A percentile compares a stretch with the other conserved stretches of the same genome.
Evolutionary conservation across 192 early-diverging fungal genomes (phyloP).

Genomic region (Podila minutissima): DNA sequence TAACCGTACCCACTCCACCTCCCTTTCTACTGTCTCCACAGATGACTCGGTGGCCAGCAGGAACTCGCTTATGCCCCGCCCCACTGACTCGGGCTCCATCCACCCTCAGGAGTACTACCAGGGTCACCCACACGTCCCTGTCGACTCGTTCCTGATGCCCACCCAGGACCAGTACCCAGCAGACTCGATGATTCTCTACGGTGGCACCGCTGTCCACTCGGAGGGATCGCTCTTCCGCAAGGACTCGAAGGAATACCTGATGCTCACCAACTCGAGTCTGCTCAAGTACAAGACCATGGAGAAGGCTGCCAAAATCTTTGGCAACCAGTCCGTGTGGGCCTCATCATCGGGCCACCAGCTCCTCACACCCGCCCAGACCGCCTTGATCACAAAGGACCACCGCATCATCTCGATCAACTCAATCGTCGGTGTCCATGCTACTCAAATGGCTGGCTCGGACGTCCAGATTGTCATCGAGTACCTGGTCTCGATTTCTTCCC

Average conservation of each 20-base stretch:
- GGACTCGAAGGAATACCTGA: constrained; percentile 39
- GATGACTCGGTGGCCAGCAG: constrained; percentile 39
- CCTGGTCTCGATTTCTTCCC: constrained; percentile 45
- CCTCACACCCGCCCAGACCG: constrained; percentile 38
- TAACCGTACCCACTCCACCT: constrained; percentile 24
- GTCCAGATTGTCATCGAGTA: constrained; percentile 34
- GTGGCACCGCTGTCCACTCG: constrained; percentile 36
- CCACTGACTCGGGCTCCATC: background rate
- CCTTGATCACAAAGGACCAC: constrained; percentile 36
- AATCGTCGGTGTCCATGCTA: constrained; percentile 33
- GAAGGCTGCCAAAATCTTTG: constrained; percentile 47
- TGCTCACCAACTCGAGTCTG: constrained; percentile 40
- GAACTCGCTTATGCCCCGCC: constrained; percentile 36
- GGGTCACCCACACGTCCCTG: constrained; percentile 33
- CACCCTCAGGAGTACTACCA: constrained; percentile 28
- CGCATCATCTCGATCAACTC: constrained; percentile 38
- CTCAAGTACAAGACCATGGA: constrained; percentile 52
- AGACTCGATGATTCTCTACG: constrained; percentile 42
- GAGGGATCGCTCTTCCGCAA: constrained; percentile 41
- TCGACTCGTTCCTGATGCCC: constrained; percentile 44
- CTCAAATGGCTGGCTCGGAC: constrained; percentile 11
- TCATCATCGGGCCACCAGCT: constrained; percentile 47
- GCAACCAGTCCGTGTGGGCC: constrained; percentile 49
- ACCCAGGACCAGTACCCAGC: constrained; percentile 38
- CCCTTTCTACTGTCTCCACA: constrained; percentile 37